Base-by-base conservation (phyloP, 2,329 filamentous ascomycete species). In the Colletotrichum incanum region DNA sequence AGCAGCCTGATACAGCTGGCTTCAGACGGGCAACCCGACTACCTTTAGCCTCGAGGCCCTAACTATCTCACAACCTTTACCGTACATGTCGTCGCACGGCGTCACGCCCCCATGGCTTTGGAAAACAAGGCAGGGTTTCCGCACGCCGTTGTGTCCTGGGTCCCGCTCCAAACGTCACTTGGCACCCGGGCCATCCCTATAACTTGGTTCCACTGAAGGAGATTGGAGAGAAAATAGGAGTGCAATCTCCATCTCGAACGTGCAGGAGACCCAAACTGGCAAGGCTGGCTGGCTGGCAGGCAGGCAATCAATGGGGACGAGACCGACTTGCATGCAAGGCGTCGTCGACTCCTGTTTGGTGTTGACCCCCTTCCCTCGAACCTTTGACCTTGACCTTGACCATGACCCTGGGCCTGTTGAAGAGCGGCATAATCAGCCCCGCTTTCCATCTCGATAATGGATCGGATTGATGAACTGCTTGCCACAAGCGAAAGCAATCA, bases 1-100 rank as follows among this genome's bases (percentile, higher is more conserved):
- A 59, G 65, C 52, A 69, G 69, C 43, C 59, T 69, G 59, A 72
- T 65, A 60, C 69, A 69, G 18, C 58, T 64, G 69, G 52, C 41
- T 61, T 62, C 56, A 18, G 39, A 55, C 59, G 59, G 59, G n/a
- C 28, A 34, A 26, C 12, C 43, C 20, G 54, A 26, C 55, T 62
- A 62, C 23, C 6, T 31, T 34, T 67, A 26, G 59, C 26, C 58
- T 39, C 41, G n/a, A n/a, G 65, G 39, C 28, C 4, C 28, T 4
- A 20, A 11, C 31, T 26, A n/a, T 39, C 47, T 41, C 23, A 41
- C 60, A 23, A 63, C 34, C 60, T 63, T 63, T 63, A 20, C 60
- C 60, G 47, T 39, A 39, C 60, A 28, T 26, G 60, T 31, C 47
- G 18, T 63, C 28, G 37, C 39, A 47, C 58, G 28, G n/a, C 39